Percentiles rank a stretch among this genome's conserved stretches.
These are phyloP conservation scores for Testicularia cyperi DNA, from an alignment of 1,284 basidiomycete genomes.

Conservation along the genomic window DNA sequence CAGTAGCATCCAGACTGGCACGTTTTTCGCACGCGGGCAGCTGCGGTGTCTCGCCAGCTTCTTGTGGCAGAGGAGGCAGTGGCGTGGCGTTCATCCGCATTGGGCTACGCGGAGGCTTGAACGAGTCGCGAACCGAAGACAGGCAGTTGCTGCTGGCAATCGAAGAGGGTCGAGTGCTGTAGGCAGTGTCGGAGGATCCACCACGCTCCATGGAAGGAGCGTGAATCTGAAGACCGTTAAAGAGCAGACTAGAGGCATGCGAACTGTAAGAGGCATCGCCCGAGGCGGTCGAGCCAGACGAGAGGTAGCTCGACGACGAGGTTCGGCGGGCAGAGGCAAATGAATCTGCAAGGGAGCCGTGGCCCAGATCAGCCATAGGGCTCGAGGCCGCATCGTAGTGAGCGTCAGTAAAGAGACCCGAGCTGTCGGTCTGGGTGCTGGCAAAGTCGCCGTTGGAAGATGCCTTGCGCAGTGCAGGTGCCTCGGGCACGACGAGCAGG, in stretches of 20 bases:
- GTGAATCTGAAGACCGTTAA: constrained; percentile 12
- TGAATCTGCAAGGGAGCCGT: not conserved
- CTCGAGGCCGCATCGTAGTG: constrained; percentile 16
- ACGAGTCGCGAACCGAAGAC: constrained; percentile 4
- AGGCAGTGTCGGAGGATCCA: constrained; percentile 5
- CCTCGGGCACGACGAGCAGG: not conserved
- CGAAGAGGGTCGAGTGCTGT: constrained; percentile 26
- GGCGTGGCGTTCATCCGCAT: constrained; percentile 4
- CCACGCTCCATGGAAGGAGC: constrained; percentile 10
- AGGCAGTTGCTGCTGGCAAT: constrained; percentile 20
- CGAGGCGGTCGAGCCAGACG: constrained; percentile 22
- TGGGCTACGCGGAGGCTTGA: constrained; percentile 18
- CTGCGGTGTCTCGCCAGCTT: constrained; percentile 8
- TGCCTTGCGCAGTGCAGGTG: constrained; percentile 1
- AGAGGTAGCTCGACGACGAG: constrained; percentile 20
- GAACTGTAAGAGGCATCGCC: constrained; percentile 12
- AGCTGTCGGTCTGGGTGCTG: constrained; percentile 8
- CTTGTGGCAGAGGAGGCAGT: constrained; percentile 6
- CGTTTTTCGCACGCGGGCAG: not conserved
- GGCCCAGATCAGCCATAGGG: constrained; percentile 24
- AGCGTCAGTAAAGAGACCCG: constrained; percentile 16
- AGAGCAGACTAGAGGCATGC: constrained; percentile 27
- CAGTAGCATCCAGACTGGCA: too few species aligned
- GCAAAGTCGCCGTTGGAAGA: constrained; percentile 14
- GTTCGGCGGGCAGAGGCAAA: constrained; percentile 5